phyloP scores from a whole-genome alignment of 1,284 basidiomycete genomes.

The Rhodotorula sp. region DNA sequence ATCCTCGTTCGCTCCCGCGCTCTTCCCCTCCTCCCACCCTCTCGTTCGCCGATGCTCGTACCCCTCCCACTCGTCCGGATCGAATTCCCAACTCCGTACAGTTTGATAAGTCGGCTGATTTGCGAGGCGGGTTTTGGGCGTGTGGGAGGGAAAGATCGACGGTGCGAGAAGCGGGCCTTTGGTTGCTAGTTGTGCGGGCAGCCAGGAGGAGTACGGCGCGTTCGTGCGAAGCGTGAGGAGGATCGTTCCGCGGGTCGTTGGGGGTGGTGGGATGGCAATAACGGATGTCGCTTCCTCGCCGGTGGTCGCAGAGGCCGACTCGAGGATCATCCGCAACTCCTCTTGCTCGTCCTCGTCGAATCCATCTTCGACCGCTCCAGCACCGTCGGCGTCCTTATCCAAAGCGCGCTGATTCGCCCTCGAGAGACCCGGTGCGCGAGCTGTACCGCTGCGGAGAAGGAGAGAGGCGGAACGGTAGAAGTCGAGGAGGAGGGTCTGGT shows the following conservation, averaged over 20 bases:
- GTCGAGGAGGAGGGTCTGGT: slow-evolving; percentile 81
- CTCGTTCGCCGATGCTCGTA: slow-evolving; percentile 92
- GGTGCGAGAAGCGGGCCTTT: slow-evolving; percentile 58
- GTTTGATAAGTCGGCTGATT: slow-evolving; percentile 68
- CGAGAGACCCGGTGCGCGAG: background rate
- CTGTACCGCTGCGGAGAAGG: slow-evolving; percentile 53
- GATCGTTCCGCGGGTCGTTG: slow-evolving; percentile 57
- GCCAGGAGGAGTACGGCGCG: slow-evolving; percentile 86
- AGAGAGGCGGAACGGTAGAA: slow-evolving; percentile 74
- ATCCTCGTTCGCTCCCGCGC: slow-evolving; percentile 29
- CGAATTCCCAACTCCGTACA: slow-evolving; percentile 79
- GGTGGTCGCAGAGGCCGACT: slow-evolving; percentile 39
- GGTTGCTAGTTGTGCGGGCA: slow-evolving; percentile 64
- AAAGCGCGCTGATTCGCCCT: background rate
- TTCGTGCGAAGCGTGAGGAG: slow-evolving; percentile 85
- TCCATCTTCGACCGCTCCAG: background rate
- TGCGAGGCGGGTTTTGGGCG: slow-evolving; percentile 37
- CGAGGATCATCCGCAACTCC: background rate
- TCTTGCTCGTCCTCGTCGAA: slow-evolving; percentile 43
- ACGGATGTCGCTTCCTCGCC: slow-evolving; percentile 29
- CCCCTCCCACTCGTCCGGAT: slow-evolving; percentile 68
- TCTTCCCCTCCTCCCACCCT: slow-evolving; percentile 56
- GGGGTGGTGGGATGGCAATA: slow-evolving; percentile 46
- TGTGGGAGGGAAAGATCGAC: slow-evolving; percentile 47
- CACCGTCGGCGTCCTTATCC: slow-evolving; percentile 13